Conservation (phyloP, 192 early-diverging fungal species). For the Coemansia sp. region DNA sequence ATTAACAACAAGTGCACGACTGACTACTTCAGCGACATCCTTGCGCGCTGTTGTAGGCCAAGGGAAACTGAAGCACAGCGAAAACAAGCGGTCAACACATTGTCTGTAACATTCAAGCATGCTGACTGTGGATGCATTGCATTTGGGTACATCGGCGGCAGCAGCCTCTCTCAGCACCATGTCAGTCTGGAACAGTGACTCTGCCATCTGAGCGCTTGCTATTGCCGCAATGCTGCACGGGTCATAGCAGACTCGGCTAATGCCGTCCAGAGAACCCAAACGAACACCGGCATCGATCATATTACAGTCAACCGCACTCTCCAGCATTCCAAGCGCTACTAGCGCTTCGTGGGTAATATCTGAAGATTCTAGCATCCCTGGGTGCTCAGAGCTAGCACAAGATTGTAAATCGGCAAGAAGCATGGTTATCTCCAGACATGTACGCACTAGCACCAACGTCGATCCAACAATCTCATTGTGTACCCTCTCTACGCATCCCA, state of each 20-base stretch:
- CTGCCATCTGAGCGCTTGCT: conserved; percentile 15
- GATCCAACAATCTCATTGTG: background rate
- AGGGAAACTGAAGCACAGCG: conserved; percentile 4
- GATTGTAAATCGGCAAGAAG: conserved; percentile 28
- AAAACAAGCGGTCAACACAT: conserved; percentile 24
- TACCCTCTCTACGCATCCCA: background rate
- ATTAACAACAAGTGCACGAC: conserved; percentile 17
- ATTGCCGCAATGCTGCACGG: conserved; percentile 15
- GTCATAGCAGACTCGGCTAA: conserved; percentile 5
- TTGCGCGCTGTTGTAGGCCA: background rate
- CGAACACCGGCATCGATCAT: background rate
- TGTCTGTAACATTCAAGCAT: conserved; percentile 9
- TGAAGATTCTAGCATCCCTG: conserved; percentile 13
- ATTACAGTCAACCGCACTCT: background rate
- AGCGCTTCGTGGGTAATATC: conserved; percentile 13
- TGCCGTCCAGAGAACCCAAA: background rate
- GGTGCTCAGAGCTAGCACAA: background rate
- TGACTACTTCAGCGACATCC: conserved; percentile 13
- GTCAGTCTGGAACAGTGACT: conserved; percentile 17
- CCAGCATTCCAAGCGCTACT: conserved; percentile 10
- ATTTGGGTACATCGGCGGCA: background rate
- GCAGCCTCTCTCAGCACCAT: background rate
- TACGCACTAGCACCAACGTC: conserved; percentile 23
- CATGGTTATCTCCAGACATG: conserved; percentile 17
- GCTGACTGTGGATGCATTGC: background rate